Evolutionary conservation across 2,329 filamentous ascomycete species (phyloP).

Genomic region (Metarhizium album): DNA sequence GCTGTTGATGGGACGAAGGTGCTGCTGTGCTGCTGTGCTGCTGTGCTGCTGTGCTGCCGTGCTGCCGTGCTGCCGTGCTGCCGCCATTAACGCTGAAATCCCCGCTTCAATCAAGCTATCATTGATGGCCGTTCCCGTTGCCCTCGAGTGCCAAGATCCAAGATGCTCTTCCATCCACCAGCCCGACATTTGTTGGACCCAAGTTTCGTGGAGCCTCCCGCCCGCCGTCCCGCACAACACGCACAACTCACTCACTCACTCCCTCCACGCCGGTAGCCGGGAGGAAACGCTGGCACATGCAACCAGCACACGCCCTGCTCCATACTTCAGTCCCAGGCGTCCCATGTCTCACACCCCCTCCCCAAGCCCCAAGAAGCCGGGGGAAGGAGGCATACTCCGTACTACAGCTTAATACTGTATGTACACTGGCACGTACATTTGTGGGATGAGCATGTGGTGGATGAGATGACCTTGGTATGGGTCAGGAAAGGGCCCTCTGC

Average conservation of each 20-base stretch:
- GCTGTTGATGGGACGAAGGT: too few species aligned
- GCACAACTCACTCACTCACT: too few species aligned
- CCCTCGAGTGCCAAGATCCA: too few species aligned
- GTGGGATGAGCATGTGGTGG: background rate
- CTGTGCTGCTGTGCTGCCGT: too few species aligned
- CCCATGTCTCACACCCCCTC: background rate
- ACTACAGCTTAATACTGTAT: too few species aligned
- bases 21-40: too few species aligned
- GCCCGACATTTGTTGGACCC: too few species aligned
- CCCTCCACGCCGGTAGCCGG: slow-evolving; percentile 4
- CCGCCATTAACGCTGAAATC: background rate
- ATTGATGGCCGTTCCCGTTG: background rate
- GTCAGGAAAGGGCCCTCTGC: background rate
- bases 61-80: background rate
- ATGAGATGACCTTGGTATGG: background rate
- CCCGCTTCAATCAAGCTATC: background rate
- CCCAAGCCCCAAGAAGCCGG: too few species aligned
- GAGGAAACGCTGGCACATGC: slow-evolving; percentile 8
- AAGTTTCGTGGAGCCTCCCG: too few species aligned
- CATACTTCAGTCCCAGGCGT: background rate
- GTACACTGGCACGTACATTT: background rate
- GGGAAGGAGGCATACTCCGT: too few species aligned
- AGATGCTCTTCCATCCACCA: too few species aligned
- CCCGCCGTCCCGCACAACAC: slow-evolving; percentile 3
- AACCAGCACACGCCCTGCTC: background rate